Evolutionary conservation across 208 protist species (phyloP).

Genomic region (Leishmania lainsoni): DNA sequence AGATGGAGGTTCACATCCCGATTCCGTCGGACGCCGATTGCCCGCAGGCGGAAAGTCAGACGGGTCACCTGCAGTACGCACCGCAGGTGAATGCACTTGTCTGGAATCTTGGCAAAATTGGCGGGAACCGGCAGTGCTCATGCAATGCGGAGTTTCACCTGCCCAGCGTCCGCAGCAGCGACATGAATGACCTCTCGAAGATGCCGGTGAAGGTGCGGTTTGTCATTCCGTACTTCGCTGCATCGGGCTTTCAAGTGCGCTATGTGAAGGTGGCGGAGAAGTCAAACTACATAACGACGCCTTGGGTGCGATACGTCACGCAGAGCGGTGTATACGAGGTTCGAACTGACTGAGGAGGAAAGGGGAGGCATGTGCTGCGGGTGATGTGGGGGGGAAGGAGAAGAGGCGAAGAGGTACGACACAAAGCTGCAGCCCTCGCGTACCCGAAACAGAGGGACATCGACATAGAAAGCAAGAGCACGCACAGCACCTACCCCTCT

Average conservation of each 20-base stretch:
- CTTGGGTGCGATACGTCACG: constrained; percentile 99
- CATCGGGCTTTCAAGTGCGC: constrained; percentile 98
- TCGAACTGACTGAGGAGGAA: constrained; percentile 57
- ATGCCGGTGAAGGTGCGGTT: constrained; percentile 97
- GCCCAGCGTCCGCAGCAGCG: constrained; percentile 90
- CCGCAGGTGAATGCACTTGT: constrained; percentile 96
- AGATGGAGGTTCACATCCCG: constrained; percentile 97
- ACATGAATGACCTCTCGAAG: constrained; percentile 68
- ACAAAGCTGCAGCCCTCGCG: not conserved
- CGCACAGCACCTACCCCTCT: not conserved
- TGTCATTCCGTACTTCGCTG: constrained; percentile 98
- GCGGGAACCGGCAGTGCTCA: constrained; percentile 93
- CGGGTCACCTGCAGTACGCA: constrained; percentile 95
- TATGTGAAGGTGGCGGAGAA: constrained; percentile 99
- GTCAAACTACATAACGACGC: constrained; percentile 95
- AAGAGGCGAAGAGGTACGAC: not conserved
- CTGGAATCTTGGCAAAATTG: constrained; percentile 98
- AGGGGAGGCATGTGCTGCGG: not conserved
- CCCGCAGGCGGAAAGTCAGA: constrained; percentile 92
- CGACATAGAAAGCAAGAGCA: not conserved
- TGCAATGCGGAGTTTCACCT: constrained; percentile 96
- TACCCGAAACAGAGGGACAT: not conserved
- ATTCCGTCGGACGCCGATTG: constrained; percentile 97
- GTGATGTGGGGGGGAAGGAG: not conserved
- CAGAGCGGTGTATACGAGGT: constrained; percentile 97